Conservation (phyloP, 1,139 yeast genomes). For the Hansenula lynferdii region DNA sequence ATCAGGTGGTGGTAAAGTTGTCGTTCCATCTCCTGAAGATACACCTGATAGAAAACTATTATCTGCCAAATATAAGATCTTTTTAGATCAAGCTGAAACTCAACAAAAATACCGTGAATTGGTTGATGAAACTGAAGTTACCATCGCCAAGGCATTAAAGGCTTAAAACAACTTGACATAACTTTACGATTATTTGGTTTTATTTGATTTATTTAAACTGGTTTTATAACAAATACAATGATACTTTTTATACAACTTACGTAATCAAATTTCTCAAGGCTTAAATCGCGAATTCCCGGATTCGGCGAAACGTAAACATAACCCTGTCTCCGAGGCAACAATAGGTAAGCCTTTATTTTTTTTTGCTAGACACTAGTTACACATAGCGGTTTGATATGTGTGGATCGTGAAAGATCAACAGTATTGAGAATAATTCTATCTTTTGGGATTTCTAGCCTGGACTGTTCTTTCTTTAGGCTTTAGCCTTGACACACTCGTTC, state of each 20-base stretch:
- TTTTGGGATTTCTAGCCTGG: too few species aligned
- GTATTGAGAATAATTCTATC: too few species aligned
- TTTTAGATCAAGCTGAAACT: slow-evolving; percentile 79
- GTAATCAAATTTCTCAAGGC: neutral
- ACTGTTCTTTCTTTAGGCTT: too few species aligned
- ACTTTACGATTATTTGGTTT: neutral
- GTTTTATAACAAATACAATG: neutral
- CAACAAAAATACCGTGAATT: slow-evolving; percentile 71
- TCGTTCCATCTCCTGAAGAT: slow-evolving; percentile 53
- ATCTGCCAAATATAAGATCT: slow-evolving; percentile 73
- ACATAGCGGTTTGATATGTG: neutral
- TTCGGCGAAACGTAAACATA: slow-evolving; percentile 5
- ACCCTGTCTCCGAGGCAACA: too few species aligned
- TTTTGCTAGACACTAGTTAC: neutral
- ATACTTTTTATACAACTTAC: neutral
- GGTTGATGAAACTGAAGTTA: slow-evolving; percentile 55
- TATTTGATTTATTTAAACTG: neutral
- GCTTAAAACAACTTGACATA: neutral
- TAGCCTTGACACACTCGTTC: too few species aligned
- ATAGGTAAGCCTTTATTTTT: too few species aligned
- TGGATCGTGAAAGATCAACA: too few species aligned
- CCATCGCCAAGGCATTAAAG: slow-evolving; percentile 16
- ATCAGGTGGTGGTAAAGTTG: slow-evolving; percentile 80
- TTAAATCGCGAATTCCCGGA: neutral
- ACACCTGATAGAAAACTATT: slow-evolving; percentile 69